Percentiles rank a stretch among this genome's conserved stretches.
Evolutionary conservation across 495 filamentous ascomycete species (phyloP).

Genomic region (Cryomyces minteri): DNA sequence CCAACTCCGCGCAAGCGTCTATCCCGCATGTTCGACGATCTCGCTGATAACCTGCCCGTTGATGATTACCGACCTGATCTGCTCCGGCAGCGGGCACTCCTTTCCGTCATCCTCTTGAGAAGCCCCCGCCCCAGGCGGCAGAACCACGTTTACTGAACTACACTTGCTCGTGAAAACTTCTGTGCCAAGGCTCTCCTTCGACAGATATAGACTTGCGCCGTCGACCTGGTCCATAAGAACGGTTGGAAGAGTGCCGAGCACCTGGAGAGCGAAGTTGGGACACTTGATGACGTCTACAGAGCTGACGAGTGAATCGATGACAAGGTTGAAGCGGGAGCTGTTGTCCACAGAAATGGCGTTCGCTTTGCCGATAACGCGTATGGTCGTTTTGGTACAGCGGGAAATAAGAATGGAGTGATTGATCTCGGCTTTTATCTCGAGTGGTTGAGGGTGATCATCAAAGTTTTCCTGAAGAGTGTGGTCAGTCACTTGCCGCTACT

Average conservation of each 20-base stretch:
- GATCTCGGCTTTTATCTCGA: constrained; percentile 62
- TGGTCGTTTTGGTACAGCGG: constrained; percentile 74
- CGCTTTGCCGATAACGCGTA: constrained; percentile 78
- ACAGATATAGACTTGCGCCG: constrained; percentile 69
- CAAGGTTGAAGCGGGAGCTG: constrained; percentile 60
- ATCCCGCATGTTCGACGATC: constrained; percentile 80
- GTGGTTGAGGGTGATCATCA: constrained; percentile 44
- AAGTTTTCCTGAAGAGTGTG: constrained; percentile 54
- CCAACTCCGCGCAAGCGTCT: constrained; percentile 4
- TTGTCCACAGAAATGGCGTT: constrained; percentile 93
- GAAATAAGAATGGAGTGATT: constrained; percentile 84
- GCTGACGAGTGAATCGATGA: constrained; percentile 79
- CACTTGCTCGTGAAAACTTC: constrained; percentile 83
- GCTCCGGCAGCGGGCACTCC: constrained; percentile 73
- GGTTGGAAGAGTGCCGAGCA: constrained; percentile 67
- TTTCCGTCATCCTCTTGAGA: constrained; percentile 46
- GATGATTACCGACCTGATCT: constrained; percentile 67
- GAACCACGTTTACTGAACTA: constrained; percentile 64
- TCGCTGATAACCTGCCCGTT: constrained; percentile 61
- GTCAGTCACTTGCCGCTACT: background rate
- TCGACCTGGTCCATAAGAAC: constrained; percentile 86
- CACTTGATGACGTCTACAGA: constrained; percentile 88
- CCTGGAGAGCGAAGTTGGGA: constrained; percentile 78
- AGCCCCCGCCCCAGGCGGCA: constrained; percentile 42
- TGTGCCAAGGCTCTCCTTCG: constrained; percentile 52